phyloP scores from a whole-genome alignment of 129 eudicot species.

The Apium graveolens region DNA sequence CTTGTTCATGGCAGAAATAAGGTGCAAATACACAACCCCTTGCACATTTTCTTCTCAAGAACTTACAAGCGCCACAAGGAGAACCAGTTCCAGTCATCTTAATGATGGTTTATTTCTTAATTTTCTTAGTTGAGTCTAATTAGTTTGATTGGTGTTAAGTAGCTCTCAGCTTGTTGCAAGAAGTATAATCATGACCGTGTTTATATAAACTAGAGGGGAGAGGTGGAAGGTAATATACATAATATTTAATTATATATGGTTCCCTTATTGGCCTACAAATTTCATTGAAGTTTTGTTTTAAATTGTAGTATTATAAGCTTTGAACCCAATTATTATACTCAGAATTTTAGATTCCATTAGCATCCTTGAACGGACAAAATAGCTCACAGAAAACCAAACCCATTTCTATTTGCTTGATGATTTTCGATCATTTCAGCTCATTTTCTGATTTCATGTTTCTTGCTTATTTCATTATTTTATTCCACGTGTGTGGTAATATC shows the following conservation, averaged over 20 bases:
- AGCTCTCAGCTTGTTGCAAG: constrained; percentile 38
- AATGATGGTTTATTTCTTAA: neutral
- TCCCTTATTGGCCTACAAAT: constrained; percentile 80
- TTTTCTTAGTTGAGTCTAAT: neutral
- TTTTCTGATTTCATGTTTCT: constrained; percentile 9
- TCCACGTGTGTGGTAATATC: neutral
- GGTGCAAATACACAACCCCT: constrained; percentile 61
- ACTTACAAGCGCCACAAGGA: constrained; percentile 69
- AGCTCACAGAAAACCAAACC: constrained; percentile 35
- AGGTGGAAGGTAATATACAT: constrained; percentile 44
- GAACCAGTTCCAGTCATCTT: constrained; percentile 66
- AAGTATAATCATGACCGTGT: constrained; percentile 27
- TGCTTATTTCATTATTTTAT: no score
- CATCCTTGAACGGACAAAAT: constrained; percentile 6
- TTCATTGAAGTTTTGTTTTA: constrained; percentile 29
- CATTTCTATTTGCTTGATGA: constrained; percentile 29
- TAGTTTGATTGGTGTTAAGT: constrained; percentile 15
- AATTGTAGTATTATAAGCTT: constrained; percentile 17
- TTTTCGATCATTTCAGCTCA: constrained; percentile 22
- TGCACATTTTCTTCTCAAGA: constrained; percentile 50
- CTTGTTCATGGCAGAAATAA: constrained; percentile 51
- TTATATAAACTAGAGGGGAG: constrained; percentile 59
- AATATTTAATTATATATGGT: constrained; percentile 49
- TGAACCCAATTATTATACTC: constrained; percentile 16
- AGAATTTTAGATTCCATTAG: constrained; percentile 44